Conservation (phyloP, 2,329 filamentous ascomycete species). For the Dendrostoma leiphaemia region DNA sequence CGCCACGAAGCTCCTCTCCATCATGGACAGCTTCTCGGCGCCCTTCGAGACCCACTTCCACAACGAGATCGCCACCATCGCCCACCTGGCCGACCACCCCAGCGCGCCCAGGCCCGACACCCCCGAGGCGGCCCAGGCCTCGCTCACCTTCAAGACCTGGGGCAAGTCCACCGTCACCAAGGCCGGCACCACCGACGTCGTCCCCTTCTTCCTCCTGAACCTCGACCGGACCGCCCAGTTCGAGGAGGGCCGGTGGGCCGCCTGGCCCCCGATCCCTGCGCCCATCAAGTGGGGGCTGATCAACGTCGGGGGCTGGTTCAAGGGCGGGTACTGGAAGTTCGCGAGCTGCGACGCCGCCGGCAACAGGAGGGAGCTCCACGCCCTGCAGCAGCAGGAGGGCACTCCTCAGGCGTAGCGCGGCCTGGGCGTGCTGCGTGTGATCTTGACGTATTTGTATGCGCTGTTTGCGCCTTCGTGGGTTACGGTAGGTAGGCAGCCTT, state of each 20-base stretch:
- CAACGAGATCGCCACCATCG: slow-evolving; percentile 52
- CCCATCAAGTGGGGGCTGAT: slow-evolving; percentile 58
- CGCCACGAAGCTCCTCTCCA: slow-evolving; percentile 40
- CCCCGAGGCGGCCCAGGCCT: slow-evolving; percentile 42
- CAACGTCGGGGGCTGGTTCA: slow-evolving; percentile 55
- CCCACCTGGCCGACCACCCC: slow-evolving; percentile 46
- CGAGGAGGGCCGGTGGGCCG: slow-evolving; percentile 58
- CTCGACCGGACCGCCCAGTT: slow-evolving; percentile 50
- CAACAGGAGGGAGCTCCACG: slow-evolving; percentile 52
- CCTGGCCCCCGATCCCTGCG: slow-evolving; percentile 64
- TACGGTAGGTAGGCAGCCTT: background rate
- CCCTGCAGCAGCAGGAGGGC: slow-evolving; percentile 30
- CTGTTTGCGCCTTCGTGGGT: no score
- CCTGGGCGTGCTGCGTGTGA: background rate
- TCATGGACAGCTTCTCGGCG: slow-evolving; percentile 50
- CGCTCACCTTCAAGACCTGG: slow-evolving; percentile 56
- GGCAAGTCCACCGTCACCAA: slow-evolving; percentile 63
- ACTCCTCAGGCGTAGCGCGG: background rate
- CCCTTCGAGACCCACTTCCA: slow-evolving; percentile 56
- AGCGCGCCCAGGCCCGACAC: slow-evolving; percentile 47
- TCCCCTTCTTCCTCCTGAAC: slow-evolving; percentile 65
- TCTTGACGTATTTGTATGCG: no score
- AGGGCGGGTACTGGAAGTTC: slow-evolving; percentile 63
- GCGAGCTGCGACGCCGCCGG: slow-evolving; percentile 57
- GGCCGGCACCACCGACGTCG: slow-evolving; percentile 56